Percentiles rank a stretch among this genome's conserved stretches.
Conservation (phyloP, 1,139 yeast species). For the Hemisphaericaspora xylanilytica region DNA sequence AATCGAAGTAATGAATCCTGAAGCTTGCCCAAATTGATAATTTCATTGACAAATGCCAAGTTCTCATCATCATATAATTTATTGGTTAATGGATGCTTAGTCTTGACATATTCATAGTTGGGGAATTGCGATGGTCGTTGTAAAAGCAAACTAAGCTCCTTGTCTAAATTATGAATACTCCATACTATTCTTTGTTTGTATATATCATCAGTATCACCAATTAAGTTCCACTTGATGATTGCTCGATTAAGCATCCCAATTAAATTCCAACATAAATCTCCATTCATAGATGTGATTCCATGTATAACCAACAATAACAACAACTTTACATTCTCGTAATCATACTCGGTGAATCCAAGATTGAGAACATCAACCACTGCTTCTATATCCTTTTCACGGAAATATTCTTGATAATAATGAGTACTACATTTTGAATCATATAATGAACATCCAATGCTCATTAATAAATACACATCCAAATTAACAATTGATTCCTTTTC, state of each 20-base stretch:
- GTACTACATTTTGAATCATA: constrained; percentile 29
- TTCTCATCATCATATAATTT: constrained; percentile 19
- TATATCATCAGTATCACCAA: constrained; percentile 6
- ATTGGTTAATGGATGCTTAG: constrained; percentile 13
- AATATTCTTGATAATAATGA: constrained; percentile 24
- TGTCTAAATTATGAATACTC: constrained; percentile 41
- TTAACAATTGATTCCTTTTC: constrained; percentile 36
- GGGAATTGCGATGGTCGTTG: constrained; percentile 39
- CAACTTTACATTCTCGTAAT: constrained; percentile 22
- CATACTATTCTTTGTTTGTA: constrained; percentile 32
- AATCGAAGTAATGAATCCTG: constrained; percentile 20
- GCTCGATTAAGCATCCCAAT: constrained; percentile 35
- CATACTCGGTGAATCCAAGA: constrained; percentile 17
- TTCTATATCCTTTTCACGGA: constrained; percentile 33
- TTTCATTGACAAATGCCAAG: constrained; percentile 20
- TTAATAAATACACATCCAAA: constrained; percentile 36
- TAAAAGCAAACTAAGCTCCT: constrained; percentile 34
- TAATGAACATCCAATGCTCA: constrained; percentile 41
- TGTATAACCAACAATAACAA: constrained; percentile 33
- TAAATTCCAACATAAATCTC: constrained; percentile 33
- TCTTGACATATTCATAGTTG: constrained; percentile 18
- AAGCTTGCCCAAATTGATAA: constrained; percentile 21
- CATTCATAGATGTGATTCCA: constrained; percentile 28
- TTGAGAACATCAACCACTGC: constrained; percentile 36
- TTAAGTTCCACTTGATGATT: constrained; percentile 23